Evolutionary conservation across 148 eudicot genomes (phyloP), one percentile per base, ranked within the genome.

Genomic region (Chenopodium quinoa): DNA sequence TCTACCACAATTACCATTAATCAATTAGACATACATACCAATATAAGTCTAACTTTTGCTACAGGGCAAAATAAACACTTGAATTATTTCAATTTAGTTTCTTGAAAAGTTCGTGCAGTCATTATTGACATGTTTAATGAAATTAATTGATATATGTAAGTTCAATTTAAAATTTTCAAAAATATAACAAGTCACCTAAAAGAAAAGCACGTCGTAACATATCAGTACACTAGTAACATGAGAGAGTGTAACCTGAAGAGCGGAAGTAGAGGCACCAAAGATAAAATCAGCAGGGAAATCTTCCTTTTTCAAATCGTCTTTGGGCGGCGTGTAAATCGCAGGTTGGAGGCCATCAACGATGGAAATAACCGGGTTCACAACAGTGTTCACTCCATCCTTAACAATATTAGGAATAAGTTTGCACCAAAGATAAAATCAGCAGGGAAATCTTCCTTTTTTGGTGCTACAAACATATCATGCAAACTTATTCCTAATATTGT

Each of bases 201-300:
- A 37, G 40, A 37, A 37, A 37, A 37, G 40, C 0, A 4, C 5
- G 40, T 4, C 40, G 6, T 37, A 37, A 37, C 40, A 4, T 37
- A 37, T 4, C 5, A 37, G 5, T 37, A 37, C 6, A 37, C 40
- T 6, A 37, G 5, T 37, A 37, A 37, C 7, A 37, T 5, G 40
- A 19, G 7, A 14, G 7, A 19, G 20, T 5, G 22, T 14, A 6
- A 64, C 67, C 67, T 64, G 67, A 64, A 64, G 40, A 5, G 29
- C 67, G 23, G 67, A 64, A n/a, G 67, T 64, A 10, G 67, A 64
- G 27, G 67, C 67, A 64, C 67, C 67, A 64, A 64, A 64, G 67
- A 64, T 8, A 27, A 64, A 64, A 64, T 64, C 67, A n/a, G 67
- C 9, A 64, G 67, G 67, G 3, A 65, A 65, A 23, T 65, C 69